phyloP scores from a whole-genome alignment of 805 yeast species.

The Saccharomyces kudriavzevii region DNA sequence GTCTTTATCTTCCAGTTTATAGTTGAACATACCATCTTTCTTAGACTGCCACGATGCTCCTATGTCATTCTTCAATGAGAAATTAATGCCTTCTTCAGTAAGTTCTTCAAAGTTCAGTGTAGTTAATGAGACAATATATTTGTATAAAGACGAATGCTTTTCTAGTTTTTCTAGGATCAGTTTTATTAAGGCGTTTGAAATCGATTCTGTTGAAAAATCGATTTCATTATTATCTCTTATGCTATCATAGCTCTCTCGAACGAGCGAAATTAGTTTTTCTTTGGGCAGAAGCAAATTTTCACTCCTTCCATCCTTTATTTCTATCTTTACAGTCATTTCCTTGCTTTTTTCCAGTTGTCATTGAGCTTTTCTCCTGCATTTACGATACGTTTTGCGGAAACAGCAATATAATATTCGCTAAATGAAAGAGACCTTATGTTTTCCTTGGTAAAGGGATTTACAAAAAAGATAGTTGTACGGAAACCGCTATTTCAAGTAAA shows the following conservation, averaged over 20 bases:
- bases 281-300: constrained; percentile 16
- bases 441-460: neutral
- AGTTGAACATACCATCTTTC: constrained; percentile 45
- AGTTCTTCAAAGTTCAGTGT: constrained; percentile 22
- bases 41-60: constrained; percentile 52
- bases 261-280: constrained; percentile 13
- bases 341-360: neutral
- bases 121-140: constrained; percentile 44
- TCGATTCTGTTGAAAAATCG: neutral
- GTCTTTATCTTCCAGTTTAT: constrained; percentile 24
- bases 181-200: constrained; percentile 25
- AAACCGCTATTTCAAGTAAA: neutral
- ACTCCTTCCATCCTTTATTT: constrained; percentile 11
- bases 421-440: neutral
- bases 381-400: neutral
- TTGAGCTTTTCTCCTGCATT: neutral
- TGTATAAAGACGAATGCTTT: constrained; percentile 44
- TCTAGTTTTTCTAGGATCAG: constrained; percentile 32
- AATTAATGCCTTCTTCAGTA: constrained; percentile 12
- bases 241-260: constrained; percentile 7
- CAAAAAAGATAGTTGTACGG: neutral
- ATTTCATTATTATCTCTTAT: neutral
- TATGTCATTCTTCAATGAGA: constrained; percentile 31
- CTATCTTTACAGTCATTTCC: constrained; percentile 6
- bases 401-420: neutral